Base-by-base conservation (phyloP, 2,329 filamentous ascomycete genomes). In the Colletotrichum sp. region DNA sequence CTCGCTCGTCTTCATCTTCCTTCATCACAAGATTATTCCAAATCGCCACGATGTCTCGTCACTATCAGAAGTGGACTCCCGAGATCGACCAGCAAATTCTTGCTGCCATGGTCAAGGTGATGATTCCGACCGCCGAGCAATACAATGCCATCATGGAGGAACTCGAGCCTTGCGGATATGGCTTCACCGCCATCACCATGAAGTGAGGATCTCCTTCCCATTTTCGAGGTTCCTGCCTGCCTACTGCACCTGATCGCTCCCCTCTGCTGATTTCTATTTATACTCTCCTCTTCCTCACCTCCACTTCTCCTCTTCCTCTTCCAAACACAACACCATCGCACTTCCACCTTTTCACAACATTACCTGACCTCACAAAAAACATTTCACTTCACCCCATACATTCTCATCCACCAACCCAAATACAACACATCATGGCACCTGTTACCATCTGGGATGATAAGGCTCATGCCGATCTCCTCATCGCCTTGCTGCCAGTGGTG, bases 1-100 rank as follows among this genome's bases (percentile, higher is more conserved):
- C 34, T 36, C 34, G 34, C 26, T 18, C 43, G 43, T 48, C n/a
- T 48, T 13, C 43, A 1, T 21, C 43, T 48, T 13, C 10, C 10
- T 4, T 36, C 58, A n/a, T 32, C 28, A 34, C 28, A 61, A 61
- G 7, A 8, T 30, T 24, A 14, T 28, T 16, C 12, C 7, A 16
- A 58, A 13, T 3, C 61, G 16, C 18, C 64, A 56, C 34, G 2
- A 66, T 69, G 67, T 69, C 30, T n/a, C 80, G 82, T 10, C 43
- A 78, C 81, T 71, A 74, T 79, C 18, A 85, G 77, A 83, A 80
- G 38, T 90, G 88, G 87, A 84, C 84, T 32, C 79, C 83, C 7
- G 80, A 81, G 10, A 82, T 85, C 21, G 87, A 89, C 61, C 81
- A 86, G 73, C 86, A 87, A 55, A 85, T 90, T 56, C 82, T 90